Evolutionary conservation across 345 rosid species (phyloP).

Genomic region (Theobroma cacao): DNA sequence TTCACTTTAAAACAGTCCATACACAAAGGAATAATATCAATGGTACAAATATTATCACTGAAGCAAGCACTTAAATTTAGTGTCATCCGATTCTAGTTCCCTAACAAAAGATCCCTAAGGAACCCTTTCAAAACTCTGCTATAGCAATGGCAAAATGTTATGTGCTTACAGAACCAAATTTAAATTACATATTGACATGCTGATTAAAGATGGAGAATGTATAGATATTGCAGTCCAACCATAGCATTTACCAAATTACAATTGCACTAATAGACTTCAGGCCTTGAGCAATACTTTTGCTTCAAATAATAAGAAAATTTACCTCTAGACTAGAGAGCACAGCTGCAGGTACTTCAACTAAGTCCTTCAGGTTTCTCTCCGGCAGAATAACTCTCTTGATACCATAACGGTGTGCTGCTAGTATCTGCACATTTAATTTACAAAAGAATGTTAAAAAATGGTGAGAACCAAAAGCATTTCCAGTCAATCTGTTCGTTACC

Average conservation of each 20-base stretch:
- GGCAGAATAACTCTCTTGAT: constrained; percentile 95
- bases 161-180: neutral
- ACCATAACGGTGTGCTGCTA: constrained; percentile 94
- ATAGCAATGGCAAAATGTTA: neutral
- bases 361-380: constrained; percentile 89
- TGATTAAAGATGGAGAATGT: neutral
- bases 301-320: constrained; percentile 14
- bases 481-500: neutral
- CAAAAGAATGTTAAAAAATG: neutral
- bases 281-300: neutral
- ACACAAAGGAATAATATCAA: too few species aligned
- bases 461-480: neutral
- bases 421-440: constrained; percentile 50
- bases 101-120: neutral
- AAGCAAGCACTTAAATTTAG: neutral
- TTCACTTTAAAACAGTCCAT: neutral
- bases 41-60: neutral
- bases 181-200: neutral
- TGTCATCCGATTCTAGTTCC: neutral
- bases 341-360: constrained; percentile 87
- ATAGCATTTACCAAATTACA: neutral
- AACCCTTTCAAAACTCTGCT: neutral
- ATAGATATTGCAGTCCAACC: neutral
- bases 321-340: constrained; percentile 89
- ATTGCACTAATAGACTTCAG: neutral